Percentiles rank a stretch among this genome's conserved stretches.
Conservation (phyloP, 495 filamentous ascomycete species). For the Corynascus novoguineensis region DNA sequence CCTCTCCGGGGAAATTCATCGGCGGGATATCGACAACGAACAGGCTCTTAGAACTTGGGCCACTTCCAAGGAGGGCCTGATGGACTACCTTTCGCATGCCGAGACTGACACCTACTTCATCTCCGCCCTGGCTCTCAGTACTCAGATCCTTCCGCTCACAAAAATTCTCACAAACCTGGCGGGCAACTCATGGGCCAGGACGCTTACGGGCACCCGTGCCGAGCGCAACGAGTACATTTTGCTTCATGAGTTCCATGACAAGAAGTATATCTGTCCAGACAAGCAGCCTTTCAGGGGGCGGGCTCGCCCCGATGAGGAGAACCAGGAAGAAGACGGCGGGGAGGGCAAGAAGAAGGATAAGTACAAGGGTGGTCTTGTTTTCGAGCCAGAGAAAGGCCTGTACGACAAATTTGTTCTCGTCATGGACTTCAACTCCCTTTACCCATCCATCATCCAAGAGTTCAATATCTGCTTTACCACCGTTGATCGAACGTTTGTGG, state of each 20-base stretch:
- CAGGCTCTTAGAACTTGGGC: slow-evolving; percentile 85
- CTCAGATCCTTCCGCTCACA: slow-evolving; percentile 88
- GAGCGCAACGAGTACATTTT: slow-evolving; percentile 99
- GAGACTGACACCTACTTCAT: slow-evolving; percentile 96
- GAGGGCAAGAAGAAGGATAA: slow-evolving; percentile 95
- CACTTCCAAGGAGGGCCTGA: slow-evolving; percentile 70
- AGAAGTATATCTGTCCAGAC: slow-evolving; percentile 96
- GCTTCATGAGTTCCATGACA: slow-evolving; percentile 89
- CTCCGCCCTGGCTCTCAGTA: slow-evolving; percentile 75
- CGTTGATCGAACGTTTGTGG: slow-evolving; percentile 67
- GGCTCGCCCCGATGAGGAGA: slow-evolving; percentile 58
- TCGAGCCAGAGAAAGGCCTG: slow-evolving; percentile 93
- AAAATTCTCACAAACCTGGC: slow-evolving; percentile 95
- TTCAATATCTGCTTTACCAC: slow-evolving; percentile 99
- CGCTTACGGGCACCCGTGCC: slow-evolving; percentile 87
- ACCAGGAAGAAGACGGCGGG: slow-evolving; percentile 54
- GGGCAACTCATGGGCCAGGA: slow-evolving; percentile 97
- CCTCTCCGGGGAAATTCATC: slow-evolving; percentile 57
- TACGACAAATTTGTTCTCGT: slow-evolving; percentile 96
- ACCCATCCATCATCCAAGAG: slow-evolving; percentile 98
- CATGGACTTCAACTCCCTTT: slow-evolving; percentile 99
- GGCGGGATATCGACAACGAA: slow-evolving; percentile 83
- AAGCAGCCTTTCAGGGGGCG: slow-evolving; percentile 71
- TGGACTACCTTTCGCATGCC: slow-evolving; percentile 89
- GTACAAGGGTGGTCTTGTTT: slow-evolving; percentile 95